Evolutionary conservation across 176 grass and related monocot species (phyloP), one percentile per base, ranked within the genome.

Genomic region (Puya raimondii): DNA sequence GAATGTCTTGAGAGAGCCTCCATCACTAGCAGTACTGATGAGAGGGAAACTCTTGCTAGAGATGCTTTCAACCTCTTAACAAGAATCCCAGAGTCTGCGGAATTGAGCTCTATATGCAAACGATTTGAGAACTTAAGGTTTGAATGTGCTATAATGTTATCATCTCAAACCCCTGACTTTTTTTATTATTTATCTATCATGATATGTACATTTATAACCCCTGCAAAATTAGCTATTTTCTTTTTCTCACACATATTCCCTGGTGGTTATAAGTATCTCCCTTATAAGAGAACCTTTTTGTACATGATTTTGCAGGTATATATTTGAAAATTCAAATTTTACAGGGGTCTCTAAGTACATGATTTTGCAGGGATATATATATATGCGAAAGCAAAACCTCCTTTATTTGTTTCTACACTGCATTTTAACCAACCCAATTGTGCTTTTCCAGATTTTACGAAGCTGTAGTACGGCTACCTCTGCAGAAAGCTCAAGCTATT

Each of bases 51-150:
- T 78, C 84, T 92, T 85, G 86, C 89, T 74, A 97, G 80, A 78
- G 93, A 97, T 64, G 93, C 93, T 66, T 97, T 90, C 75, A 89
- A 87, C 75, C 79, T 90, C 27, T 75, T 97, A 51, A 86, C 75
- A 26, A 97, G 81, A 74, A 83, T 90, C 73, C 93, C 93, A 76
- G 93, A 90, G 50, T 90, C 86, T 47, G 86, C 76, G 49, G 89
- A 97, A 81, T 87, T 97, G 79, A 81, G 83, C 66, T 68, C 86
- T 48, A 87, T 97, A 78, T 97, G 93, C 84, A 97, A 92, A 81
- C 85, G 93, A 70, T 97, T 97, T 89, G 93, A 89, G 78, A 86
- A 85, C 71, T 79, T 97, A 82, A 89, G 92, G 92, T 96, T 68
- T 65, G 54, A 12, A 50, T 16, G 23, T n/a, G 9, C 33, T 16